Base-by-base conservation (phyloP, 75 land plant genomes). In the Pseudotsuga menziesii region DNA sequence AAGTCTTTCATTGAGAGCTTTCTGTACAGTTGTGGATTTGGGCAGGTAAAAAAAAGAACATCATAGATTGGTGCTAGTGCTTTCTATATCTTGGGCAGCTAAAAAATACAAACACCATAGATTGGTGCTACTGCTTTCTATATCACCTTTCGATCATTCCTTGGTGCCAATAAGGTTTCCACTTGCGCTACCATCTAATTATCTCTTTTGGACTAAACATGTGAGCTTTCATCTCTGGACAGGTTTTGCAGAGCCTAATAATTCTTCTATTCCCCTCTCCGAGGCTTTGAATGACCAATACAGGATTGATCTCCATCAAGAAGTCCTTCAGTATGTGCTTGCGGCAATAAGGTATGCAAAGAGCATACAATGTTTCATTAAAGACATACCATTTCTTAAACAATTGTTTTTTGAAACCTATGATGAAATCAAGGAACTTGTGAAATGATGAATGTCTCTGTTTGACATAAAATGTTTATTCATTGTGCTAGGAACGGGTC, bases 401-500 rank as follows among this genome's bases (percentile, higher is more conserved):
- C 63, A 19, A 61, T 7, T 61, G 25, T 25, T 61, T 25, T 25
- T 62, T 27, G 27, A 61, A 61, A 61, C 14, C 3, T 61, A 26
- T 62, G 17, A 62, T 26, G 3, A 4, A 16, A 62, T 62, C 52
- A 16, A 27, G 14, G 35, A 29, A 26, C 1, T 44, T 44, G 48
- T 44, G 48, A 44, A 44, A 62, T 25, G 6, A 61, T 62, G 29
- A 12, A 62, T 26, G 17, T 3, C 29, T 14, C 14, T 61, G 41
- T 39, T 4, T 5, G 48, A 44, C 48, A 5, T 44, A 44, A 44
- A 27, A 62, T 6, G 12, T 60, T 59, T 23, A 25, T 23, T 25
- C 12, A 23, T 25, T 61, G 41, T 62, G 27, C 36, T 75, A 78
- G 75, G 22, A 81, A 84, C 62, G 82, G 86, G 29, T 81, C 86